phyloP scores from a whole-genome alignment of 2,329 filamentous ascomycete genomes.

The Fusarium foetens region DNA sequence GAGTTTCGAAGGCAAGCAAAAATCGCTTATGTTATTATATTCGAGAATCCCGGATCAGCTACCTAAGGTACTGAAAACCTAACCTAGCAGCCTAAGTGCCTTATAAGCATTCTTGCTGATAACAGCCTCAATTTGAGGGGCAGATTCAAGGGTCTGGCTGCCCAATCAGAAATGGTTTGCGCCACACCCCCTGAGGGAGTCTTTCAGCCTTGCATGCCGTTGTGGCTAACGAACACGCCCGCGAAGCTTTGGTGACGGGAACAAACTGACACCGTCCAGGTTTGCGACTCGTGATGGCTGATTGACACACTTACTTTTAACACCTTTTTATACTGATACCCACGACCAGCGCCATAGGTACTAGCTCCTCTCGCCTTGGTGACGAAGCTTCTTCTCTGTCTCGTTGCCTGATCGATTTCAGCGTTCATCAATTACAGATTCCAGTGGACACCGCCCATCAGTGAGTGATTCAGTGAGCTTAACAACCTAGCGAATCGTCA shows the following conservation, averaged over 20 bases:
- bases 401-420: background rate
- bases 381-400: background rate
- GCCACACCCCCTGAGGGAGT: constrained; percentile 24
- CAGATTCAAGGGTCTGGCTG: background rate
- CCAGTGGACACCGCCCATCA: background rate
- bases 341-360: background rate
- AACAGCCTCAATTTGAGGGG: constrained; percentile 25
- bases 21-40: background rate
- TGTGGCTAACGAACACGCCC: constrained; percentile 16
- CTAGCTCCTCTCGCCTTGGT: background rate
- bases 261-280: constrained; percentile 21
- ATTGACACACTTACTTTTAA: constrained; percentile 11
- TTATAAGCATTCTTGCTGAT: background rate
- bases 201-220: constrained; percentile 19
- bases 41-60: too few relatives aligned
- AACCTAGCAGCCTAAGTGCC: background rate
- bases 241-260: constrained; percentile 6
- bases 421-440: constrained; percentile 3
- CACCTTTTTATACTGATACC: background rate
- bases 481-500: background rate
- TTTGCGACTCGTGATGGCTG: constrained; percentile 30
- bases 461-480: constrained; percentile 1
- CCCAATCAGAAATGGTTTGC: constrained; percentile 12
- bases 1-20: background rate
- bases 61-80: background rate